Base-by-base conservation (phyloP, 805 yeast species). In the Metschnikowia aberdeeniae region DNA sequence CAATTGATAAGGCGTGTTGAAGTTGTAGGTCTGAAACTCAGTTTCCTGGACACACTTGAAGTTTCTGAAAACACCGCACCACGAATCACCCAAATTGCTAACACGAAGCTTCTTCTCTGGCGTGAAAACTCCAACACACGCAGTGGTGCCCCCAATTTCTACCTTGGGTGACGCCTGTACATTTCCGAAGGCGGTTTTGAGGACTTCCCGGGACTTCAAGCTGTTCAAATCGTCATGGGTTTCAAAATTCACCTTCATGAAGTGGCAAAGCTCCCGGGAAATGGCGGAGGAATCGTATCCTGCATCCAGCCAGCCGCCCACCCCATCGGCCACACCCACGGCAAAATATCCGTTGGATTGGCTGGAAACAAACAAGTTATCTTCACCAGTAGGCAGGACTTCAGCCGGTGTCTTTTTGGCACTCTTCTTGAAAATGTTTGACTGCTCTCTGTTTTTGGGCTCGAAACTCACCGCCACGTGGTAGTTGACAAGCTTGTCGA, bases 221-320 rank as follows among this genome's bases (percentile, higher is more conserved):
- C 60, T 53, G 35, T n/a, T 34, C 19, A 44, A 42, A 10, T 24
- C 43, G 37, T 22, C 43, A 40, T 45, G 41, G 9, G 47, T 40
- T 51, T 53, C 62, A 52, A 68, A 81, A 14, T 50, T 54, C 2
- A 64, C 59, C 14, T 75, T 72, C 58, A 88, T 72, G 3, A 78
- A 70, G 5, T 66, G 66, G 52, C 96, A 84, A 33, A 92, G 67
- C 55, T 87, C 93, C 54, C 95, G 74, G 34, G 93, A 82, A 48
- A 92, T 86, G 6, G 92, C 92, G 46, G 89, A 78, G 1, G 96
- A 86, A 62, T 92, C 97, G 56, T 81, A 85, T 0, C 97, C 97
- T 38, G 86, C 83, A 49, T 87, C 93, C 1, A 86, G 78, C 97
- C 98, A 92, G 3, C 98, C 98, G 12, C 98, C 98, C 4, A 93